Base-by-base conservation (phyloP, 495 filamentous ascomycete genomes). In the Hypoxylon intermedium region DNA sequence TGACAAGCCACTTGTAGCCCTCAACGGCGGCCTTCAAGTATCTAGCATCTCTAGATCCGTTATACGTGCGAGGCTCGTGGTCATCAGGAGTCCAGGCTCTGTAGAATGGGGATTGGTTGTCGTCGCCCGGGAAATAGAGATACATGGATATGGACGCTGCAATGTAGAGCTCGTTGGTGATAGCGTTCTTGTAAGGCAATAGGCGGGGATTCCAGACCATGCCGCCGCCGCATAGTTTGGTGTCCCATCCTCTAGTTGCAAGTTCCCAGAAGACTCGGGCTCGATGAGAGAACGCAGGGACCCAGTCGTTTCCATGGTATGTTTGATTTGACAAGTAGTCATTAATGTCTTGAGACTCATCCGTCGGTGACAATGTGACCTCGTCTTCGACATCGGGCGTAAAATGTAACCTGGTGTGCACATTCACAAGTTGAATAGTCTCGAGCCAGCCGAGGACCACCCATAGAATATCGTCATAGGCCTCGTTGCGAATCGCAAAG, bases 391-490 rank as follows among this genome's bases (percentile, higher is more conserved):
- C 6, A 11, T 33, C 33, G 1, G 54, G 41, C n/a, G 62, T 58
- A 42, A 66, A 71, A 60, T 68, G 42, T 5, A 72, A 50, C 15
- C 65, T 50, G 49, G 58, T 72, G 64, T 92, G 88, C 30, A 81
- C 63, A 28, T 86, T 71, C 40, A 92, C 83, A 67, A 94, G 90
- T 63, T 91, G 86, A 65, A 91, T 85, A 42, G 82, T 83, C 69
- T 95, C 90, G 55, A 97, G 79, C 93, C 93, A 98, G 49, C 88
- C 89, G 38, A 98, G 78, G 1, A 96, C 93, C 9, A 98, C 92
- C 94, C 94, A 98, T 16, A 97, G 82, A 81, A 97, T 97, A 70
- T 98, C 94, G 71, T 98, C 94, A 68, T 87, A 96, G 1, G 93
- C 94, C 53, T 98, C 83, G 30, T 82, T 84, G 15, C 91, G 82